Conservation (phyloP, 2,329 filamentous ascomycete genomes). For the Fusarium sp. region DNA sequence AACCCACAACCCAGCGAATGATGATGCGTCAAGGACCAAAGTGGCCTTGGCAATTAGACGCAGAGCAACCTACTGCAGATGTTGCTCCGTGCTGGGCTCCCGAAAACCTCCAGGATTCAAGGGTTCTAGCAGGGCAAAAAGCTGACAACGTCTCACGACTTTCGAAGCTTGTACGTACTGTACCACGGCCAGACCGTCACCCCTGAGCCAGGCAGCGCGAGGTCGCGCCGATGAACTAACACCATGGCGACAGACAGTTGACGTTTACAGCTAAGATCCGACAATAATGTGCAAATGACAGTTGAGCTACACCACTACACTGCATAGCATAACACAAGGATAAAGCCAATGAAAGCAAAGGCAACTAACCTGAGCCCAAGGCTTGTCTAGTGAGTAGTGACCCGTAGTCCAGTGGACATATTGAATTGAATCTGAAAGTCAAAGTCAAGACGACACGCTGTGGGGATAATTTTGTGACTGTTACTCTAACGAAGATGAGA, state of each 20-base stretch:
- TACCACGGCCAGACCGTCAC: conserved; percentile 39
- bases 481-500: conserved; percentile 1
- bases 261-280: conserved; percentile 36
- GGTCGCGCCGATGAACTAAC: conserved; percentile 36
- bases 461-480: conserved; percentile 14
- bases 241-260: conserved; percentile 15
- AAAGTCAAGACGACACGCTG: conserved; percentile 19
- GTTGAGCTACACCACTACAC: conserved; percentile 5
- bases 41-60: conserved; percentile 23
- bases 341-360: conserved; percentile 23
- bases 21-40: conserved; percentile 12
- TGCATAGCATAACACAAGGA: conserved; percentile 7
- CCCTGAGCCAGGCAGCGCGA: conserved; percentile 45
- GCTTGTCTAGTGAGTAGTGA: conserved; percentile 31
- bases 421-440: conserved; percentile 10
- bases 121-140: conserved; percentile 36
- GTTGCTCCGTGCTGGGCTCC: conserved; percentile 20
- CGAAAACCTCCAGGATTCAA: conserved; percentile 25
- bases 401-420: conserved; percentile 32
- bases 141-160: conserved; percentile 47
- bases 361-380: conserved; percentile 10
- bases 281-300: conserved; percentile 41
- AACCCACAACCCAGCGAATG: conserved; percentile 27
- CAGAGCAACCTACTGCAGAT: conserved; percentile 29
- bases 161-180: conserved; percentile 21